These are phyloP conservation scores for Pisolithus albus DNA, from an alignment of 768 basidiomycete genomes.

Conservation along the genomic window DNA sequence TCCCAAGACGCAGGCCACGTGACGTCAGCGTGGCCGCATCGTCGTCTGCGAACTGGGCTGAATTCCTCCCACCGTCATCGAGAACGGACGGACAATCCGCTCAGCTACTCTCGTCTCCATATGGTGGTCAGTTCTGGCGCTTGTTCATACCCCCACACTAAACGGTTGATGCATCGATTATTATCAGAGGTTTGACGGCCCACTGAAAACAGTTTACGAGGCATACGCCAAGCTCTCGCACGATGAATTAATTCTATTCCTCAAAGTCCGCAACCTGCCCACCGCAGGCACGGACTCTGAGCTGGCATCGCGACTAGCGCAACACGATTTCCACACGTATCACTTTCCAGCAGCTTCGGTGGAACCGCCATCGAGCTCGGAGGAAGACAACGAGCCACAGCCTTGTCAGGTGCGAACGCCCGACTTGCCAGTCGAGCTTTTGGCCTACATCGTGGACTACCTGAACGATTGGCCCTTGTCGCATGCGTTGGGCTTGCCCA, in stretches of 20 bases:
- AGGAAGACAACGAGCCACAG: constrained; percentile 16
- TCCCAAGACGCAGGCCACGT: neutral
- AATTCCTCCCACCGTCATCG: constrained; percentile 5
- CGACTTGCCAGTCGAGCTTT: constrained; percentile 69
- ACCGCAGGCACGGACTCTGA: constrained; percentile 55
- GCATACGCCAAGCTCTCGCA: constrained; percentile 66
- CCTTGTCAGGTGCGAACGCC: constrained; percentile 34
- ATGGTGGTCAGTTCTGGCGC: constrained; percentile 36
- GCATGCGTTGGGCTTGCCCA: constrained; percentile 68
- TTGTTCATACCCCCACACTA: constrained; percentile 10
- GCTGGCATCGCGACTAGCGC: constrained; percentile 64
- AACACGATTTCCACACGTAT: constrained; percentile 71
- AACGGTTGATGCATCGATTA: constrained; percentile 21
- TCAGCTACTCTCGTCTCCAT: constrained; percentile 4
- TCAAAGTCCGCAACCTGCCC: constrained; percentile 65
- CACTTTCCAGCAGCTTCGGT: constrained; percentile 39
- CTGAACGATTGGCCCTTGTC: constrained; percentile 82
- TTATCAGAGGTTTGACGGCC: constrained; percentile 20
- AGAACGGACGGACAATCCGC: neutral
- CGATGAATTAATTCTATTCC: constrained; percentile 68
- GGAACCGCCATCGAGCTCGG: constrained; percentile 19
- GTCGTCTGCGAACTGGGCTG: neutral
- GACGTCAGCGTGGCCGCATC: neutral
- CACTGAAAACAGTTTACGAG: constrained; percentile 44
- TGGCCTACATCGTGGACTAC: constrained; percentile 72